Conservation (phyloP, 257 asterid species). For the Nyctanthes arbortristis region DNA sequence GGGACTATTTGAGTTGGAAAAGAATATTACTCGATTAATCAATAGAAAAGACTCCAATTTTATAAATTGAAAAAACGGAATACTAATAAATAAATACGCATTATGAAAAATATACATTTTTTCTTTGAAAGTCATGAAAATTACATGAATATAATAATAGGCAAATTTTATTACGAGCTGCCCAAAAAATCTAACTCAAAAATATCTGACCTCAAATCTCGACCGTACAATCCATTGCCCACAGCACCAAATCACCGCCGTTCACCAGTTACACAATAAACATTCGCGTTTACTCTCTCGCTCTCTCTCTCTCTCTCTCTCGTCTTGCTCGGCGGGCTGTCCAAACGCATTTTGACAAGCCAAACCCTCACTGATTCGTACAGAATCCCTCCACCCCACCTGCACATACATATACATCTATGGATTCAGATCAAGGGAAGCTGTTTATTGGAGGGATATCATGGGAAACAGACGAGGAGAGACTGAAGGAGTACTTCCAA, state of each 20-base stretch:
- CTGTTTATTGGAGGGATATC: slow-evolving; percentile 88
- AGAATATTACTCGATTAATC: too few relatives aligned
- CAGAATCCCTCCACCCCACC: not conserved
- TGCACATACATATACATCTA: slow-evolving; percentile 11
- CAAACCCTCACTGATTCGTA: slow-evolving; percentile 22
- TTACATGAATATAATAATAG: too few relatives aligned
- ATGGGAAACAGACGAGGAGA: slow-evolving; percentile 84
- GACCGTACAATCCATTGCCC: slow-evolving; percentile 33
- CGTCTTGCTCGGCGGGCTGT: slow-evolving; percentile 22
- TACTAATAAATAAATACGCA: too few relatives aligned
- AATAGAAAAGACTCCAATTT: too few relatives aligned
- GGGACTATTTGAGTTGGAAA: too few relatives aligned
- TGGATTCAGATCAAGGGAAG: slow-evolving; percentile 97
- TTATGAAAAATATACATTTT: too few relatives aligned
- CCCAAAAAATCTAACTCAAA: not conserved
- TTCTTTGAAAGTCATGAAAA: too few relatives aligned
- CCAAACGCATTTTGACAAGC: slow-evolving; percentile 4
- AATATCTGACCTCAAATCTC: slow-evolving; percentile 34
- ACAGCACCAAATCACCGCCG: slow-evolving; percentile 18
- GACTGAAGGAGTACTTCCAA: slow-evolving; percentile 71
- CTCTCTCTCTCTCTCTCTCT: not conserved
- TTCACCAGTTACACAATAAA: not conserved
- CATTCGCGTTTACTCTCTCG: not conserved
- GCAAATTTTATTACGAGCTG: too few relatives aligned
- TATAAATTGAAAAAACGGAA: too few relatives aligned